Percentiles rank a stretch among this genome's conserved stretches.
Conservation (phyloP, 2,329 filamentous ascomycete species). For the Dissoconium aciculare region DNA sequence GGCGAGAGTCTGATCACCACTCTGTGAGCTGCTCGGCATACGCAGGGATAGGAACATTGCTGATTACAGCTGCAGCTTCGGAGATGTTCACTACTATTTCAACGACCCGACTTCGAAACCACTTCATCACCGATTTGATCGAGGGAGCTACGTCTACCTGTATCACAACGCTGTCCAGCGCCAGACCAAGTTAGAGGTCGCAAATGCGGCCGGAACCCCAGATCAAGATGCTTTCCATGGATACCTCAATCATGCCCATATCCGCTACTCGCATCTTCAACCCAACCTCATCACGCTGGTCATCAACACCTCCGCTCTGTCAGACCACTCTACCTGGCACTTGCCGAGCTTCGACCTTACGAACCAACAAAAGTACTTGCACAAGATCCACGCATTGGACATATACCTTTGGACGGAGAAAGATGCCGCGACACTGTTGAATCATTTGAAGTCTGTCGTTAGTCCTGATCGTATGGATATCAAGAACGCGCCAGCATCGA, state of each 20-base stretch:
- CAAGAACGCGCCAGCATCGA: slow-evolving; percentile 45
- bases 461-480: slow-evolving; percentile 47
- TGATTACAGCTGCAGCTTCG: slow-evolving; percentile 42
- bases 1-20: slow-evolving; percentile 34
- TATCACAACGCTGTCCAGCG: slow-evolving; percentile 57
- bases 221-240: slow-evolving; percentile 70
- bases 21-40: slow-evolving; percentile 27
- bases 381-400: slow-evolving; percentile 59
- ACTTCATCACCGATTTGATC: slow-evolving; percentile 67
- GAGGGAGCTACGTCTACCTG: slow-evolving; percentile 64
- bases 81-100: slow-evolving; percentile 68
- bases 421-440: slow-evolving; percentile 56
- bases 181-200: slow-evolving; percentile 58
- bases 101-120: slow-evolving; percentile 50
- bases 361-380: slow-evolving; percentile 66
- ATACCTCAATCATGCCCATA: slow-evolving; percentile 40
- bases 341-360: slow-evolving; percentile 56
- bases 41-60: background rate
- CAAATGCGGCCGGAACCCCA: slow-evolving; percentile 57
- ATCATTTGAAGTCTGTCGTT: slow-evolving; percentile 50
- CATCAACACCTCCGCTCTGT: slow-evolving; percentile 37
- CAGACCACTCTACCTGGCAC: slow-evolving; percentile 49
- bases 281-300: slow-evolving; percentile 54
- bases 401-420: slow-evolving; percentile 66
- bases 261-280: slow-evolving; percentile 61